Percentiles rank a stretch among this genome's conserved stretches.
phyloP scores from a whole-genome alignment of 441 rosid genomes.

The Erysimum cheiri region DNA sequence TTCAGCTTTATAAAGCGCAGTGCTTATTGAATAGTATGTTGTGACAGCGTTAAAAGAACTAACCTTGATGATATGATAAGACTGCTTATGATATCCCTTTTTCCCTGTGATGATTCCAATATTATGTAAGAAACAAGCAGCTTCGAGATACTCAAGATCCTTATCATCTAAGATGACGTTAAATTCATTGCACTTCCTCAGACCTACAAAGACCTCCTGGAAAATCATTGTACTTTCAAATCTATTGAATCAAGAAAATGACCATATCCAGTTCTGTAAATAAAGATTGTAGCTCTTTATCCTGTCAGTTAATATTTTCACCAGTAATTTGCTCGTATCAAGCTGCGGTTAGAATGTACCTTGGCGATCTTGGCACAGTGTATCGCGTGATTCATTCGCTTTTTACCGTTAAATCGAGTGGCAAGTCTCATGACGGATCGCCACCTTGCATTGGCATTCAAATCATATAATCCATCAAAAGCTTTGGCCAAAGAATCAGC shows the following conservation, averaged over 20 bases:
- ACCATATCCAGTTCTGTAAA: not conserved
- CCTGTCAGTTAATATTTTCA: not conserved
- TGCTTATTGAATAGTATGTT: not conserved
- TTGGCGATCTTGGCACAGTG: constrained; percentile 62
- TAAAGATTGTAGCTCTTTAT: no score
- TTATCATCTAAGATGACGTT: constrained; percentile 48
- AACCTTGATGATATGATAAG: constrained; percentile 66
- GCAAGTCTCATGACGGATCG: constrained; percentile 59
- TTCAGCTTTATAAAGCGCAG: constrained; percentile 1
- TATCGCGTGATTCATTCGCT: constrained; percentile 56
- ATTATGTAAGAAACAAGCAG: constrained; percentile 77
- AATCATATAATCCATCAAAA: constrained; percentile 51
- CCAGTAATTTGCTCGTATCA: not conserved
- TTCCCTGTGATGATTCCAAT: constrained; percentile 60
- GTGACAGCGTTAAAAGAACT: constrained; percentile 24
- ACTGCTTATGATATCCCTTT: constrained; percentile 77
- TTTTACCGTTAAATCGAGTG: constrained; percentile 54
- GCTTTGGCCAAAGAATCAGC: constrained; percentile 58
- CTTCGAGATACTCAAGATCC: constrained; percentile 74
- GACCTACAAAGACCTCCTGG: constrained; percentile 61
- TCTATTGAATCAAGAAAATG: constrained; percentile 12
- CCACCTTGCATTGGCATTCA: constrained; percentile 71
- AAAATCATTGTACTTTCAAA: constrained; percentile 38
- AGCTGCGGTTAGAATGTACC: constrained; percentile 43
- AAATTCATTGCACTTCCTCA: constrained; percentile 51